These are phyloP conservation scores for Mycena crocata DNA, from an alignment of 768 basidiomycete genomes.

Conservation along the genomic window DNA sequence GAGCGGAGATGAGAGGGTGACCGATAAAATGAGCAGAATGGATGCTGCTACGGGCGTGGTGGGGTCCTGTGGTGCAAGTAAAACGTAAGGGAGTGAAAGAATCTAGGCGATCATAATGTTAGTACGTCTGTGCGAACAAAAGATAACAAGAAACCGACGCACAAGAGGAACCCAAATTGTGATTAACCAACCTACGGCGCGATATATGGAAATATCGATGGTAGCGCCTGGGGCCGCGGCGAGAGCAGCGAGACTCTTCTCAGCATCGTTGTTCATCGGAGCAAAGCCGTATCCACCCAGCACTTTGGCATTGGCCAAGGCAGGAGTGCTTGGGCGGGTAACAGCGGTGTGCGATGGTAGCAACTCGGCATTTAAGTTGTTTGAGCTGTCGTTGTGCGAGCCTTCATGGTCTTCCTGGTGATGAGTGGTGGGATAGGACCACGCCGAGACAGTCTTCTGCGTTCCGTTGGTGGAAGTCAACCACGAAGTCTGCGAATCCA, in stretches of 20 bases:
- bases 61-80: constrained; percentile 53
- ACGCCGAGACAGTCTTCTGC: constrained; percentile 68
- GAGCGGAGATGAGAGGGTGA: constrained; percentile 77
- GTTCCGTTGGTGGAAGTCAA: constrained; percentile 72
- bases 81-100: constrained; percentile 73
- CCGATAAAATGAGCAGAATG: constrained; percentile 68
- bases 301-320: constrained; percentile 68
- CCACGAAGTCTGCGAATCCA: constrained; percentile 81
- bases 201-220: constrained; percentile 66
- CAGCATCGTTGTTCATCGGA: constrained; percentile 56
- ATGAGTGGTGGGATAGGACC: constrained; percentile 73
- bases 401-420: constrained; percentile 40
- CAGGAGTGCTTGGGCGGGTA: constrained; percentile 64
- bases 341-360: constrained; percentile 46
- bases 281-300: constrained; percentile 77
- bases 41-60: constrained; percentile 53
- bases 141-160: constrained; percentile 42
- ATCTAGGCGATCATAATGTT: constrained; percentile 48
- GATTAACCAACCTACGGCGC: constrained; percentile 72
- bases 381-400: constrained; percentile 49
- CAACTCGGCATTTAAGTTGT: constrained; percentile 57
- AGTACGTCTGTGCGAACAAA: background rate
- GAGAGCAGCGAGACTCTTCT: constrained; percentile 63
- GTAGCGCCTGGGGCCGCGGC: constrained; percentile 57
- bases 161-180: constrained; percentile 79